These are phyloP conservation scores for Escallonia rubra DNA, from an alignment of 129 eudicot genomes.

Conservation along the genomic window DNA sequence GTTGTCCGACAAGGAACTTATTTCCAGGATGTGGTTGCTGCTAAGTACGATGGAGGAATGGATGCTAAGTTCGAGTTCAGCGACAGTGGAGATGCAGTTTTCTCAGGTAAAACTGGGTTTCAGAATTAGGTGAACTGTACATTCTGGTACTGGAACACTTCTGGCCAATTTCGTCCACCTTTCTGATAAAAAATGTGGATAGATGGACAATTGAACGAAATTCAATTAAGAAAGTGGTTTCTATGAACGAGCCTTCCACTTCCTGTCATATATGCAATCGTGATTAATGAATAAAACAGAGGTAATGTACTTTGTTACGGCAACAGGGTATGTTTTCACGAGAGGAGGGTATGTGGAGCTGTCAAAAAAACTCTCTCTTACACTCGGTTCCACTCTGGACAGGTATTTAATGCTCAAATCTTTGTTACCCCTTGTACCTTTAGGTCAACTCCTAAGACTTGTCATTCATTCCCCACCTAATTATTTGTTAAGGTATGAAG, in stretches of 20 bases:
- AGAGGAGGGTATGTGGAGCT: constrained; percentile 96
- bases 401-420: constrained; percentile 39
- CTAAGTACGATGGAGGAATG: constrained; percentile 95
- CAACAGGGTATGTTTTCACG: constrained; percentile 74
- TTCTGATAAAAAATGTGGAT: background rate
- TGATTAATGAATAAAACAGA: background rate
- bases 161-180: background rate
- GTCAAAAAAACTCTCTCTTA: constrained; percentile 76
- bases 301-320: background rate
- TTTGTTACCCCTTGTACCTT: constrained; percentile 2
- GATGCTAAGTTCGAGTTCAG: constrained; percentile 83
- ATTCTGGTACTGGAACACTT: too few species aligned
- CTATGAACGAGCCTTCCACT: constrained; percentile 2
- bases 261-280: background rate
- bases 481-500: constrained; percentile 70
- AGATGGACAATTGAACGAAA: background rate
- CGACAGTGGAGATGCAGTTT: constrained; percentile 66
- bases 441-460: constrained; percentile 2
- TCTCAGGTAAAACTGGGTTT: constrained; percentile 74
- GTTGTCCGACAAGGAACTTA: constrained; percentile 82
- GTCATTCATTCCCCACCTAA: background rate
- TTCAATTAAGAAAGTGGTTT: background rate
- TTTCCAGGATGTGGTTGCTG: constrained; percentile 72
- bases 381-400: constrained; percentile 87
- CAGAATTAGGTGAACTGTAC: background rate